These are phyloP conservation scores for Claviceps paspali DNA, from an alignment of 2,329 filamentous ascomycete species.

Conservation along the genomic window DNA sequence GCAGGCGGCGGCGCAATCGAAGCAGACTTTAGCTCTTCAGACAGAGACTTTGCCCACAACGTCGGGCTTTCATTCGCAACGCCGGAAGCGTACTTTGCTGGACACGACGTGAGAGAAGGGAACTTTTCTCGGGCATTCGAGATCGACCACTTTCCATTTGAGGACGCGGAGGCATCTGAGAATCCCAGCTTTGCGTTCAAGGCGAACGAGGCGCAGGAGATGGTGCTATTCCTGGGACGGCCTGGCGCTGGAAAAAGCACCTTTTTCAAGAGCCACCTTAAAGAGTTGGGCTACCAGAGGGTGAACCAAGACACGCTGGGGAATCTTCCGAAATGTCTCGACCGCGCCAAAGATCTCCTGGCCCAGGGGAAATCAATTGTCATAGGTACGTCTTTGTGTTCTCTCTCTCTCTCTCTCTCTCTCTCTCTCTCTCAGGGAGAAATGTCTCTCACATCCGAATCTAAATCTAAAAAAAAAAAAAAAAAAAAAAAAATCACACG, in stretches of 20 bases:
- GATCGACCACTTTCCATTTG: slow-evolving; percentile 39
- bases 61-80: slow-evolving; percentile 67
- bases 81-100: slow-evolving; percentile 83
- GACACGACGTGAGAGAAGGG: slow-evolving; percentile 39
- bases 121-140: slow-evolving; percentile 59
- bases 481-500: too few species aligned
- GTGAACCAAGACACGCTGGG: slow-evolving; percentile 88
- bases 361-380: slow-evolving; percentile 52
- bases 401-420: too few species aligned
- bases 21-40: slow-evolving; percentile 51
- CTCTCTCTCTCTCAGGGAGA: neutral
- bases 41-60: slow-evolving; percentile 74
- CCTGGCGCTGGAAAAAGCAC: slow-evolving; percentile 87
- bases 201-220: slow-evolving; percentile 51
- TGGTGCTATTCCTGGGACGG: slow-evolving; percentile 77
- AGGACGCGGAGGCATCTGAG: slow-evolving; percentile 9
- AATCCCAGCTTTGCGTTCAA: slow-evolving; percentile 28
- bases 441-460: too few species aligned
- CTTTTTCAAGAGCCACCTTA: slow-evolving; percentile 65
- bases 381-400: slow-evolving; percentile 53
- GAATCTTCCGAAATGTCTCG: slow-evolving; percentile 53
- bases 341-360: slow-evolving; percentile 53
- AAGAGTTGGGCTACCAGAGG: slow-evolving; percentile 65
- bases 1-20: slow-evolving; percentile 12
- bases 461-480: too few species aligned